Evolutionary conservation across 2,329 filamentous ascomycete genomes (phyloP), one percentile per base, ranked within the genome.

Genomic region (Sphaerulina vaccinii): DNA sequence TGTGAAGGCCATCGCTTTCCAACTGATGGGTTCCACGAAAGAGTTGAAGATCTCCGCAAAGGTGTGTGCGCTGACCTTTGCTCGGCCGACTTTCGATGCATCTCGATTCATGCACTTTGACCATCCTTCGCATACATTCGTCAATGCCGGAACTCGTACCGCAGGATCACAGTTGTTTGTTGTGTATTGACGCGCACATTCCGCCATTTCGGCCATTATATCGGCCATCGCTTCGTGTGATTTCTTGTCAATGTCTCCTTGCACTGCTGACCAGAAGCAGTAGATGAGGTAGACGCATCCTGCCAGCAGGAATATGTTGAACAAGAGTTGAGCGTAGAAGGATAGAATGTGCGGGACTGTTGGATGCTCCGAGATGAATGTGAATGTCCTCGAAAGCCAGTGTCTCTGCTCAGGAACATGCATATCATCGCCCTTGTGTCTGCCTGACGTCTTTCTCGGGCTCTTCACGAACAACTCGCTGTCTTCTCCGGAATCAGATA

Each of bases 41-140:
- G 87, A 86, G 68, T 97, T 96, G 70, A 97, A 86, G 35, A 99
- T 95, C 65, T 90, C 84, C 1, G 92, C 92, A 66, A 96, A 87
- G 21, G 91, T 93, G 65, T 88, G 86, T 4, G 90, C 91, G 15
- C 87, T 89, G 33, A 96, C 83, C 63, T 85, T 86, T 36, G 92
- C 86, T 32, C 86, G 79, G 60, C 88, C 90, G 50, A 96, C 83
- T 50, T 83, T 83, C 38, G 84, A 79, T 0, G 90, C 85, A 64
- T 96, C 88, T 59, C 86, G 83, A 59, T 85, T 84, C 89, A 96
- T 96, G 71, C 93, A 97, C 24, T 82, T 76, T 58, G 86, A 84
- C 92, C 92, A 97, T 56, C 85, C 81, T 27, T 84, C 80, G 68
- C 93, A 99, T 3, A 86, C 74, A 0, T 72, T 73, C 55, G 86